Percentiles rank a stretch among this genome's conserved stretches.
phyloP scores from a whole-genome alignment of 2,329 filamentous ascomycete genomes.

The Colletotrichum tamarilloi region DNA sequence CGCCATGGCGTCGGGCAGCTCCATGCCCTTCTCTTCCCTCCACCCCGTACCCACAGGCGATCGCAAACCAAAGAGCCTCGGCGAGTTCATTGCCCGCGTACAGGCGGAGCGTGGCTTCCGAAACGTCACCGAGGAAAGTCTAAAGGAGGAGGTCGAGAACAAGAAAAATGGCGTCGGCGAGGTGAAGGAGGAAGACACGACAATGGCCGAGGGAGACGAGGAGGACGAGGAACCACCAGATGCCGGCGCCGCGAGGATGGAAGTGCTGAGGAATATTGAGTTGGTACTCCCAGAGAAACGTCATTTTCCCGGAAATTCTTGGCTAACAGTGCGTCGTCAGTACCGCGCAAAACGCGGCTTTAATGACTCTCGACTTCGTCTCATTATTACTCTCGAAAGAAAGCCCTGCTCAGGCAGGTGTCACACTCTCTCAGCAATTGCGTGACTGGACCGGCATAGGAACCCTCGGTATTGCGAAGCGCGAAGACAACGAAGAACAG shows the following conservation, averaged over 20 bases:
- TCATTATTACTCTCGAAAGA: constrained; percentile 88
- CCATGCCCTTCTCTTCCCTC: constrained; percentile 62
- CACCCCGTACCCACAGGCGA: constrained; percentile 71
- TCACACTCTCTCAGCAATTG: constrained; percentile 76
- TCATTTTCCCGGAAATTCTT: constrained; percentile 11
- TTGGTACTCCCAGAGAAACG: constrained; percentile 45
- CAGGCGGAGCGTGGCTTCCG: constrained; percentile 84
- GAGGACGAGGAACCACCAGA: constrained; percentile 53
- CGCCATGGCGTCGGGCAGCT: constrained; percentile 38
- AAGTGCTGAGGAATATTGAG: constrained; percentile 70
- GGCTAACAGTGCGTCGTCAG: constrained; percentile 44
- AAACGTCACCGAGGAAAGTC: constrained; percentile 77
- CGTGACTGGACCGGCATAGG: constrained; percentile 79
- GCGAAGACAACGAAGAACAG: constrained; percentile 65
- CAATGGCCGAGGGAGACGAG: constrained; percentile 50
- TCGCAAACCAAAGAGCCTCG: constrained; percentile 71
- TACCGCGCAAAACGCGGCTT: constrained; percentile 67
- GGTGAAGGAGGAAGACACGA: constrained; percentile 56
- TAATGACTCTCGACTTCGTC: constrained; percentile 82
- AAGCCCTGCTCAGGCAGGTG: constrained; percentile 74
- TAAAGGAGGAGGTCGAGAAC: constrained; percentile 74
- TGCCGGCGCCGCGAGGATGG: constrained; percentile 62
- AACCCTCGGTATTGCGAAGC: constrained; percentile 75
- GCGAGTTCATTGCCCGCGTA: constrained; percentile 82
- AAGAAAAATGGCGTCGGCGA: constrained; percentile 60